Percentiles rank a stretch among this genome's conserved stretches.
phyloP scores from a whole-genome alignment of 192 early-diverging fungal genomes.

The Entrophospora sp. region DNA sequence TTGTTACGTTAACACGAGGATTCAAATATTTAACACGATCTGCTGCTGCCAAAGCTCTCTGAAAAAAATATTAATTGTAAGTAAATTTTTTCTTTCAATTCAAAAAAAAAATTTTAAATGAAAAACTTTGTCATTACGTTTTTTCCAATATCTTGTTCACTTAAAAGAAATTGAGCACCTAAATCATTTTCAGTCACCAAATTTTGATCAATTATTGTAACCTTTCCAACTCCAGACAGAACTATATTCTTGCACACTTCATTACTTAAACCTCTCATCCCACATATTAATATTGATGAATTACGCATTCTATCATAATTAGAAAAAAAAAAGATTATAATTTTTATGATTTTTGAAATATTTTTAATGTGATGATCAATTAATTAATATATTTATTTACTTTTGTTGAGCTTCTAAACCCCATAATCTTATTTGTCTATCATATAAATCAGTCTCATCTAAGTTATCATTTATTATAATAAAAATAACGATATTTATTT shows the following conservation, averaged over 20 bases:
- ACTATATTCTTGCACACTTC: slow-evolving; percentile 93
- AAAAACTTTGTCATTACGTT: slow-evolving; percentile 45
- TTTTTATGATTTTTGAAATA: no score
- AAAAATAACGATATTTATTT: no score
- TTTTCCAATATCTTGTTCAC: slow-evolving; percentile 54
- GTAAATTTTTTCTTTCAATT: slow-evolving; percentile 22
- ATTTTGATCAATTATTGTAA: slow-evolving; percentile 61
- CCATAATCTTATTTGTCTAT: slow-evolving; percentile 97
- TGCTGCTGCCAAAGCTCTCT: slow-evolving; percentile 58
- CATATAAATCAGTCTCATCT: slow-evolving; percentile 91
- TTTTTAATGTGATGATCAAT: not conserved
- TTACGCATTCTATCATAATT: slow-evolving; percentile 63
- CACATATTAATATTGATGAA: slow-evolving; percentile 64
- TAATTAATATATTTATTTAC: slow-evolving; percentile 29
- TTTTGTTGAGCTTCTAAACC: slow-evolving; percentile 85
- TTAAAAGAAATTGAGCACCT: slow-evolving; percentile 67
- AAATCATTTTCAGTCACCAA: slow-evolving; percentile 54
- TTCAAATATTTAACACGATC: slow-evolving; percentile 65
- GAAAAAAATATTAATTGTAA: slow-evolving; percentile 10
- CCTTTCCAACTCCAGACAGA: slow-evolving; percentile 70
- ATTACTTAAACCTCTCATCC: slow-evolving; percentile 64
- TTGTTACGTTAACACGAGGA: slow-evolving; percentile 64
- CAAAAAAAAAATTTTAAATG: slow-evolving; percentile 8
- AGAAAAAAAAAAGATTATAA: not conserved
- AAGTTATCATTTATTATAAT: no score